Evolutionary conservation across 23 red algal species (phyloP).

Genomic region (Chondrus crispus): DNA sequence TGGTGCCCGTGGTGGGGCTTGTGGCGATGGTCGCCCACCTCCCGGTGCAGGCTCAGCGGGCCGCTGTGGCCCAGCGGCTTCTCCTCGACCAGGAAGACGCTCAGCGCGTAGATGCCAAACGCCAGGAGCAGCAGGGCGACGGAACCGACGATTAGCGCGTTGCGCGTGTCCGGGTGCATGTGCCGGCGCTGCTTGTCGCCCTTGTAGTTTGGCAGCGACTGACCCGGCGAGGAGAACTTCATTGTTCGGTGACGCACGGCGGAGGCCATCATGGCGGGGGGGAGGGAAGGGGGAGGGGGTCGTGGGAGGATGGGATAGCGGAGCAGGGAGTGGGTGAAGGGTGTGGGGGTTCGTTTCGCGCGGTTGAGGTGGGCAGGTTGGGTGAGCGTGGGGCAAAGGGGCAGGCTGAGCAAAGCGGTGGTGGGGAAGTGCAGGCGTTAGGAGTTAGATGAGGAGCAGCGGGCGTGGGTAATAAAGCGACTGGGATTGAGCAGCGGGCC

Average conservation of each 20-base stretch:
- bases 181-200: background rate
- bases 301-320: background rate
- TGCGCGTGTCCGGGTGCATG: conserved; percentile 3
- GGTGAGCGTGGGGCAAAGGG: no score
- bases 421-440: no score
- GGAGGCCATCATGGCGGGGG: background rate
- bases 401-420: no score
- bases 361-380: background rate
- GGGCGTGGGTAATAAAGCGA: no score
- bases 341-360: background rate
- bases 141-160: conserved; percentile 9
- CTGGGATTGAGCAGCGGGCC: no score
- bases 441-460: no score
- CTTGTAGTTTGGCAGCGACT: conserved; percentile 1
- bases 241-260: background rate
- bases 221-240: background rate
- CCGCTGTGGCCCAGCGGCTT: background rate
- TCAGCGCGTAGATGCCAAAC: conserved; percentile 17
- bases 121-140: conserved; percentile 6
- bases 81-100: background rate
- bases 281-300: background rate
- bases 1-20: background rate
- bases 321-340: background rate
- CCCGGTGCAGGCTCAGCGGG: background rate
- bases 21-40: background rate